Evolutionary conservation across 2,329 filamentous ascomycete genomes (phyloP).

Genomic region (Colletotrichum tanaceti): DNA sequence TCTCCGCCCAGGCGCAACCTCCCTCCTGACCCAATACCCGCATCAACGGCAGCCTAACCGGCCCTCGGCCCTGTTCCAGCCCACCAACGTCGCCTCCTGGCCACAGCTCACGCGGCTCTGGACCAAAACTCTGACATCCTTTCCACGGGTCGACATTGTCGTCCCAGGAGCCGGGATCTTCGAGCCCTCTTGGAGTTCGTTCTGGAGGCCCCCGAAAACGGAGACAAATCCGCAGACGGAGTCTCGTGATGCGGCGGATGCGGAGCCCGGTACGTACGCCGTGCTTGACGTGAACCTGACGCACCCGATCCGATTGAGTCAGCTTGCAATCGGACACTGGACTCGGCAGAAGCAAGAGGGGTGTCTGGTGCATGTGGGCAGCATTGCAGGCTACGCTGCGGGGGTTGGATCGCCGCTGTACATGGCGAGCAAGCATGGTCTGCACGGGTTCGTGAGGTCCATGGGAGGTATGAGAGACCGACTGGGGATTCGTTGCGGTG

Average conservation of each 20-base stretch:
- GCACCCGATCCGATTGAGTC: constrained; percentile 52
- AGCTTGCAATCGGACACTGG: constrained; percentile 55
- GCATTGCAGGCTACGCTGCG: constrained; percentile 49
- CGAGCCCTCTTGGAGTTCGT: constrained; percentile 51
- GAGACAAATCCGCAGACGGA: constrained; percentile 45
- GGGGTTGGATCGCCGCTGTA: constrained; percentile 51
- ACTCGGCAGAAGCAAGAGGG: constrained; percentile 46
- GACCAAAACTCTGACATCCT: constrained; percentile 45
- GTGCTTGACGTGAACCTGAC: constrained; percentile 53
- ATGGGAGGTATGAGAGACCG: constrained; percentile 47
- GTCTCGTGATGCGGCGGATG: constrained; percentile 46
- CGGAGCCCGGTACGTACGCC: constrained; percentile 49
- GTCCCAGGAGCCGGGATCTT: constrained; percentile 53
- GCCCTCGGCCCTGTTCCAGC: constrained; percentile 50
- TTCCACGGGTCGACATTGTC: constrained; percentile 51
- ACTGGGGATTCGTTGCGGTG: constrained; percentile 50
- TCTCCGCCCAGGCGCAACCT: constrained; percentile 50
- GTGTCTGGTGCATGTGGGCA: constrained; percentile 50
- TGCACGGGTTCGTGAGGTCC: constrained; percentile 51
- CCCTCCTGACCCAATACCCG: constrained; percentile 48
- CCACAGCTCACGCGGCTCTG: constrained; percentile 49
- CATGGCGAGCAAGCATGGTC: constrained; percentile 52
- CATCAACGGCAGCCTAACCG: constrained; percentile 41
- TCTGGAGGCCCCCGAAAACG: constrained; percentile 52
- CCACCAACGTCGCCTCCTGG: constrained; percentile 53